A percentile compares a stretch with the other conserved stretches of the same genome.
Evolutionary conservation across 352 stramenopile species (phyloP).

Genomic region (Elongisporangium senticosum): DNA sequence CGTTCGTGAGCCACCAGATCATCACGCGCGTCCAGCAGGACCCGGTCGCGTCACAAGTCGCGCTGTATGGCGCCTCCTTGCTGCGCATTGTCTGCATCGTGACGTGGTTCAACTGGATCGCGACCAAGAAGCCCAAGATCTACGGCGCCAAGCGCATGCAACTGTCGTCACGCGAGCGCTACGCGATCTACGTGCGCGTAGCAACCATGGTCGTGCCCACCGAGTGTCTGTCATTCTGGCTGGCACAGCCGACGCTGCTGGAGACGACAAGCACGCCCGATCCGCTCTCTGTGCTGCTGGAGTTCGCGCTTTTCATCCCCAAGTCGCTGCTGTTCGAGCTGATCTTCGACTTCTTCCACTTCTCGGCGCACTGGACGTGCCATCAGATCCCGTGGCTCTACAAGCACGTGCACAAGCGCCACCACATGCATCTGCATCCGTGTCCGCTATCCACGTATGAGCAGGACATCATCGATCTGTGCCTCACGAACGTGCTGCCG

Average conservation of each 20-base stretch:
- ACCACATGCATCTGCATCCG: constrained; percentile 75
- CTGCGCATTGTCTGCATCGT: constrained; percentile 58
- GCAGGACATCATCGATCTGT: constrained; percentile 67
- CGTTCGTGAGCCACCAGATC: constrained; percentile 21
- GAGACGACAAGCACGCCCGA: not conserved
- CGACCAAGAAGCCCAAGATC: constrained; percentile 63
- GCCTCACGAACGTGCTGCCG: constrained; percentile 74
- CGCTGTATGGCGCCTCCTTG: constrained; percentile 38
- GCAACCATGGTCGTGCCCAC: constrained; percentile 61
- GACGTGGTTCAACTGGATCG: constrained; percentile 79
- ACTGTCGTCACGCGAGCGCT: constrained; percentile 34
- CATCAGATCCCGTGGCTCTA: constrained; percentile 69
- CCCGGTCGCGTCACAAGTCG: constrained; percentile 3
- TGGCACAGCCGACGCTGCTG: constrained; percentile 18
- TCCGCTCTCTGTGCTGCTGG: constrained; percentile 20
- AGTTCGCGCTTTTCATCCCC: constrained; percentile 64
- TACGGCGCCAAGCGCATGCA: constrained; percentile 46
- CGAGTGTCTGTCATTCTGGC: constrained; percentile 62
- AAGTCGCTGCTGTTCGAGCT: constrained; percentile 84
- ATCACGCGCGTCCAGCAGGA: constrained; percentile 4
- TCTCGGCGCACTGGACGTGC: constrained; percentile 62
- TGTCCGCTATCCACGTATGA: constrained; percentile 81
- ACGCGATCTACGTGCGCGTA: constrained; percentile 52
- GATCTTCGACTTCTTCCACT: constrained; percentile 87
- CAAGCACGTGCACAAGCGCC: constrained; percentile 75